phyloP scores from a whole-genome alignment of 2,329 filamentous ascomycete genomes.

The Colletotrichum sp. region DNA sequence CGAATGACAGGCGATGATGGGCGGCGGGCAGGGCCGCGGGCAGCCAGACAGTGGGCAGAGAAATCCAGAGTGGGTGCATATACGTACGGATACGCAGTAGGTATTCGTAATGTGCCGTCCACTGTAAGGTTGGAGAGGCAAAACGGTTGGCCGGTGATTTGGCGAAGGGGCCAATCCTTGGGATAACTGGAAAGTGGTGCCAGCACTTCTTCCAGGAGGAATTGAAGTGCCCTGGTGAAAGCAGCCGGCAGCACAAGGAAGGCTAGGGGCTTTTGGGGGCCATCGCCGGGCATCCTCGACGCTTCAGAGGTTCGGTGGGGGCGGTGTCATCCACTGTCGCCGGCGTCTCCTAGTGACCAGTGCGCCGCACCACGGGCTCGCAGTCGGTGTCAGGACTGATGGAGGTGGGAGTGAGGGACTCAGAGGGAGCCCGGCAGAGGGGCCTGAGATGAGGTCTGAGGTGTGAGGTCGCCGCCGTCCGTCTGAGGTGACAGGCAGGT shows the following conservation, averaged over 20 bases:
- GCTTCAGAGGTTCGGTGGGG: conserved; percentile 12
- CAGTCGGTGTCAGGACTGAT: not conserved
- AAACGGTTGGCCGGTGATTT: not conserved
- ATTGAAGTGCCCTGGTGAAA: not conserved
- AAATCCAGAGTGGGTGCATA: not conserved
- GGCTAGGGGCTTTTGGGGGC: conserved; percentile 16
- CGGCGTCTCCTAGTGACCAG: not conserved
- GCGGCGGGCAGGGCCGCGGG: not conserved
- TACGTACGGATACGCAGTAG: not conserved
- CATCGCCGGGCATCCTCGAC: conserved; percentile 16
- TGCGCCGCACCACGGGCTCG: not conserved
- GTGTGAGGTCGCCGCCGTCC: not conserved
- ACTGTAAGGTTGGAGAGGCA: not conserved
- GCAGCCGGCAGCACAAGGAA: not conserved
- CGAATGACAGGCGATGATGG: not conserved
- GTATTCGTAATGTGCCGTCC: not conserved
- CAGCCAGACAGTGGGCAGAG: not conserved
- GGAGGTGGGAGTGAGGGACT: not conserved
- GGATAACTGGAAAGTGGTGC: not conserved
- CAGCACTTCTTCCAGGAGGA: not conserved
- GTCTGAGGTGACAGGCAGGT: not conserved
- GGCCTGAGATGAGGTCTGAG: not conserved
- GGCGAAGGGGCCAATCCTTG: not conserved
- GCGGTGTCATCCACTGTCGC: not conserved
- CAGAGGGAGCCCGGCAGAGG: not conserved